A percentile compares a stretch with the other conserved stretches of the same genome.
phyloP scores from a whole-genome alignment of 2,329 filamentous ascomycete species.

The Triangularia verruculosa region DNA sequence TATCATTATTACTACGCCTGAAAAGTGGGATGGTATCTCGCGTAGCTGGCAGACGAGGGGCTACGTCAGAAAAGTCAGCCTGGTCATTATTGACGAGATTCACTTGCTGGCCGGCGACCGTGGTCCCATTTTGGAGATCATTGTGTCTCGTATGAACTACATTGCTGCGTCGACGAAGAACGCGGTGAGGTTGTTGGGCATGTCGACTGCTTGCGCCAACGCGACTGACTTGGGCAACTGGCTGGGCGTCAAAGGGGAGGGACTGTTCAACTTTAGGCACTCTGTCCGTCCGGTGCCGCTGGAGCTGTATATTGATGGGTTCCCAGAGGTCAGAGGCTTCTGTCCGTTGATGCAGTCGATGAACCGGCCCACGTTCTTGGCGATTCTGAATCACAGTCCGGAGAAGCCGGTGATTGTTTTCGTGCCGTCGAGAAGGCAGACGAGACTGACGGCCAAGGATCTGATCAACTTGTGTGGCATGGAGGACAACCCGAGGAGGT shows the following conservation, averaged over 20 bases:
- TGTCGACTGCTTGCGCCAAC: slow-evolving; percentile 98
- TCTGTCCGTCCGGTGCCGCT: slow-evolving; percentile 94
- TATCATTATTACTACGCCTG: slow-evolving; percentile 97
- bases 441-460: slow-evolving; percentile 90
- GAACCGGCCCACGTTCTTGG: slow-evolving; percentile 95
- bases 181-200: slow-evolving; percentile 86
- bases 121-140: slow-evolving; percentile 97
- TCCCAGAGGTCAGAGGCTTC: slow-evolving; percentile 91
- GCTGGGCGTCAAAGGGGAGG: slow-evolving; percentile 87
- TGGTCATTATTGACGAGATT: slow-evolving; percentile 98
- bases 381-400: slow-evolving; percentile 94
- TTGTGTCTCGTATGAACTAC: slow-evolving; percentile 93
- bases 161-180: slow-evolving; percentile 92
- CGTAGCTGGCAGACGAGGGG: slow-evolving; percentile 97
- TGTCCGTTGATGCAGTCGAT: slow-evolving; percentile 98
- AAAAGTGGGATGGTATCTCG: slow-evolving; percentile 99
- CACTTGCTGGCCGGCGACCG: slow-evolving; percentile 94
- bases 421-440: slow-evolving; percentile 92
- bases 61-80: slow-evolving; percentile 89
- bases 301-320: slow-evolving; percentile 96
- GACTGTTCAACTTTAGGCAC: slow-evolving; percentile 94
- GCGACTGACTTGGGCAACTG: slow-evolving; percentile 92
- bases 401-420: slow-evolving; percentile 98
- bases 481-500: slow-evolving; percentile 94
- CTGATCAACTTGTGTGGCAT: slow-evolving; percentile 97